These are phyloP conservation scores for Botrytis fabae DNA, from an alignment of 2,329 filamentous ascomycete species.

Conservation along the genomic window DNA sequence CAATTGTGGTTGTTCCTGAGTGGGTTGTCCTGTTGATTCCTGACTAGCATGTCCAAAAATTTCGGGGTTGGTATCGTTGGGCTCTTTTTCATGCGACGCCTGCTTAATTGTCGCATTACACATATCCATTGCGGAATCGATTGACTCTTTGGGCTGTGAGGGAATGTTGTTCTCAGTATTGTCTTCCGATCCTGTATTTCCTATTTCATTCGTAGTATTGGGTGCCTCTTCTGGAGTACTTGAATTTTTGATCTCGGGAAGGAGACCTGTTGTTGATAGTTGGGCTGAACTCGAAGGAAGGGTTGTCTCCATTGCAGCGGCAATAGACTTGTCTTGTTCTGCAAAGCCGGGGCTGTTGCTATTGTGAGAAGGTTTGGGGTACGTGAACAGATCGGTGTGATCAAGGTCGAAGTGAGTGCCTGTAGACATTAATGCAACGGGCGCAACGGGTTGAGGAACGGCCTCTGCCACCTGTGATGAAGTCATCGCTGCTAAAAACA, in stretches of 20 bases:
- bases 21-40: neutral
- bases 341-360: neutral
- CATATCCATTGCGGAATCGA: neutral
- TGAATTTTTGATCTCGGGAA: neutral
- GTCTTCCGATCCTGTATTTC: neutral
- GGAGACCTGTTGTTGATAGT: neutral
- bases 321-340: neutral
- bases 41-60: neutral
- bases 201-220: neutral
- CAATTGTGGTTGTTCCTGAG: neutral
- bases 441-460: slow-evolving; percentile 19
- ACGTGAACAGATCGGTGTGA: neutral
- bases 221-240: neutral
- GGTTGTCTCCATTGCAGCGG: neutral
- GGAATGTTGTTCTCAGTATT: neutral
- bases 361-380: neutral
- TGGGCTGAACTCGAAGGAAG: neutral
- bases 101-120: neutral
- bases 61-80: neutral
- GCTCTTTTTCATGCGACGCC: neutral
- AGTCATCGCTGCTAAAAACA: slow-evolving; percentile 42
- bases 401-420: neutral
- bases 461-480: slow-evolving; percentile 35
- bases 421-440: slow-evolving; percentile 22
- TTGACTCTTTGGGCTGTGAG: neutral